Base-by-base conservation (phyloP, 1,139 yeast genomes). In the Keqinozyma sinolaborantium region DNA sequence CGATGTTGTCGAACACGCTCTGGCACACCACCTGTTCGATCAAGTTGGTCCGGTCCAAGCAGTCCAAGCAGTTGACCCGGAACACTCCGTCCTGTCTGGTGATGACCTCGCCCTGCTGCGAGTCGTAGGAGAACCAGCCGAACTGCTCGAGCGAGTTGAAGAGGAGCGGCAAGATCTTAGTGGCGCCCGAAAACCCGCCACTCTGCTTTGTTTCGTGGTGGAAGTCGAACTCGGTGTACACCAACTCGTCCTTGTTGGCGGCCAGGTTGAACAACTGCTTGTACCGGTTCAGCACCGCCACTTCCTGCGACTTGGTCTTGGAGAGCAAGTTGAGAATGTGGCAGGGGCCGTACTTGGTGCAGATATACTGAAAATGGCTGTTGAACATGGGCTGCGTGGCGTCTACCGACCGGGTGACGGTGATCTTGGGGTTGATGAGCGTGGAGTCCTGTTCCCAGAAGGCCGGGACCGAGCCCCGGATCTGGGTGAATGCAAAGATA, bases 391-490 rank as follows among this genome's bases (percentile, higher is more conserved):
- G 95, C 48, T 87, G 95, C 0, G 97, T 81, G 1, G 97, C 98
- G 43, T 88, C 97, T 16, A 74, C 60, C 1, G 96, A 85, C 47
- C 98, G 70, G 0, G 97, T 88, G 9, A 94, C 72, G 24, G 85
- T 83, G 30, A 92, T 86, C 53, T 90, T 92, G 13, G 94, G 90
- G 44, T 81, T 80, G 12, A 92, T 83, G 34, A 81, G 60, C 9
- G 86, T 82, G 2, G 95, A 79, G 49, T 90, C 97, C 55, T 94
- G 99, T 53, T 94, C 98, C 98, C 98, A 94, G 52, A 94, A 94
- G 1, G 94, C 72, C 0, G 99, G 98, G 3, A 92, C 92, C 11
- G 95, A 84, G 3, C 99, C 99, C 54, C 99, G 70, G 11, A 92
- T 76, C 56, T 90, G 96, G 1, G 84, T 77, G 53, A 81, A 90